Percentiles rank a stretch among this genome's conserved stretches.
These are phyloP conservation scores for Cyathus striatus DNA, from an alignment of 768 basidiomycete species.

Conservation along the genomic window DNA sequence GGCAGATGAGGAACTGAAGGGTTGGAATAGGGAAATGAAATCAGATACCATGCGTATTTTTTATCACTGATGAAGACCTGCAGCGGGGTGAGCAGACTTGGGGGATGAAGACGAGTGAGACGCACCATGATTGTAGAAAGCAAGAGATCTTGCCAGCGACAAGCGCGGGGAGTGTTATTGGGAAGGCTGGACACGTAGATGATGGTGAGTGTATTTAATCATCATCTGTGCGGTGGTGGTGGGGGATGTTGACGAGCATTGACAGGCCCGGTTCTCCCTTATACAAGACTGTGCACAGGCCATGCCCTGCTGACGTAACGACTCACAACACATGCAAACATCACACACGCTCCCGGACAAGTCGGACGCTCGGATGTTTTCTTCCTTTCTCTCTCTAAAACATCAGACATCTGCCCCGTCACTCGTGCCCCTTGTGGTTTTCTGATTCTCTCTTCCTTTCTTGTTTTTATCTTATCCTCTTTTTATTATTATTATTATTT, in stretches of 20 bases:
- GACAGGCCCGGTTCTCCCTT: constrained; percentile 41
- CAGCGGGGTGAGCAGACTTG: constrained; percentile 1
- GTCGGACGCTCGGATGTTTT: neutral
- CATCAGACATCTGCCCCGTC: neutral
- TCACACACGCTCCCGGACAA: neutral
- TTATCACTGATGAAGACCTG: constrained; percentile 54
- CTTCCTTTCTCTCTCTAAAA: neutral
- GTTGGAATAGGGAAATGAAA: constrained; percentile 1
- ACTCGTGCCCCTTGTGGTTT: neutral
- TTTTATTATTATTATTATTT: too few species aligned
- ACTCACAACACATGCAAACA: constrained; percentile 10
- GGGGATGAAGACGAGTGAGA: constrained; percentile 3
- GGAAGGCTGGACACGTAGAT: constrained; percentile 20
- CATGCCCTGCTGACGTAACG: constrained; percentile 11
- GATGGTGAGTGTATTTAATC: constrained; percentile 34
- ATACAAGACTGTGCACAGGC: constrained; percentile 35
- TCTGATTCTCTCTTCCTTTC: neutral
- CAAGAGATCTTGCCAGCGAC: constrained; percentile 52
- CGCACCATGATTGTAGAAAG: constrained; percentile 40
- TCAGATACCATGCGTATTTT: constrained; percentile 76
- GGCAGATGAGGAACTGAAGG: constrained; percentile 7
- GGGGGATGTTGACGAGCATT: constrained; percentile 48
- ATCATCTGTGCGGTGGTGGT: constrained; percentile 31
- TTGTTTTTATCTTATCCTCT: too few species aligned
- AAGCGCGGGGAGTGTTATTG: constrained; percentile 49